Evolutionary conservation across 768 basidiomycete genomes (phyloP).

Genomic region (Baorangia bicolor): DNA sequence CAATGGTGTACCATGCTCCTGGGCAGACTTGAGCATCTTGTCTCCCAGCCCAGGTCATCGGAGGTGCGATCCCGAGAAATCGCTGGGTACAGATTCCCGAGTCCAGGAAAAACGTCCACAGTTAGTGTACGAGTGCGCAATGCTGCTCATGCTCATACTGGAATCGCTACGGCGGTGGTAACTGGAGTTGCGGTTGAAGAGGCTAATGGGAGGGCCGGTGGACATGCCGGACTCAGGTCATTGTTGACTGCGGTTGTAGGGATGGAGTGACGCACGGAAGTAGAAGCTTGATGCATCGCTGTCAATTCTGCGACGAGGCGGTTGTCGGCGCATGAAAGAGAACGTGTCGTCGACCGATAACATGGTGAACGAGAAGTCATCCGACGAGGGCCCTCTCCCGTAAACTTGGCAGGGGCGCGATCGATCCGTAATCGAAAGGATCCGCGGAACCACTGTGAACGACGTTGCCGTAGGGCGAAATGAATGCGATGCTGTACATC

Average conservation of each 20-base stretch:
- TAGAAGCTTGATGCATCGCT: constrained; percentile 81
- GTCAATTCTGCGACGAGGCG: constrained; percentile 55
- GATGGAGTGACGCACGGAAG: constrained; percentile 42
- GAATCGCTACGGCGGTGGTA: constrained; percentile 59
- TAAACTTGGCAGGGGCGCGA: constrained; percentile 41
- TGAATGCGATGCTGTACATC: constrained; percentile 69
- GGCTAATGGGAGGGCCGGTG: constrained; percentile 63
- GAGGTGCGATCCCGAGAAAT: constrained; percentile 55
- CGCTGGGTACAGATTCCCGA: constrained; percentile 64
- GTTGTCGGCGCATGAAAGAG: constrained; percentile 48
- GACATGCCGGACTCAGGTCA: constrained; percentile 65
- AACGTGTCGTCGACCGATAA: constrained; percentile 71
- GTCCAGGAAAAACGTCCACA: constrained; percentile 62
- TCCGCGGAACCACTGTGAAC: constrained; percentile 61
- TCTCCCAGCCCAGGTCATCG: constrained; percentile 75
- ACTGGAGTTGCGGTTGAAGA: constrained; percentile 66
- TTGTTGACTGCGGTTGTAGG: constrained; percentile 49
- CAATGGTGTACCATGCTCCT: constrained; percentile 52
- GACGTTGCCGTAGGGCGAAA: constrained; percentile 75
- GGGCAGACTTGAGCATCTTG: constrained; percentile 74
- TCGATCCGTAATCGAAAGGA: constrained; percentile 67
- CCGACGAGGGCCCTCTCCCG: constrained; percentile 56
- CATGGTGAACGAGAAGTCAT: constrained; percentile 58
- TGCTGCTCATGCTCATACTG: constrained; percentile 53
- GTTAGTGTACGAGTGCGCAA: constrained; percentile 54